Evolutionary conservation across 768 basidiomycete species (phyloP).

Genomic region (Mrakia gelida): DNA sequence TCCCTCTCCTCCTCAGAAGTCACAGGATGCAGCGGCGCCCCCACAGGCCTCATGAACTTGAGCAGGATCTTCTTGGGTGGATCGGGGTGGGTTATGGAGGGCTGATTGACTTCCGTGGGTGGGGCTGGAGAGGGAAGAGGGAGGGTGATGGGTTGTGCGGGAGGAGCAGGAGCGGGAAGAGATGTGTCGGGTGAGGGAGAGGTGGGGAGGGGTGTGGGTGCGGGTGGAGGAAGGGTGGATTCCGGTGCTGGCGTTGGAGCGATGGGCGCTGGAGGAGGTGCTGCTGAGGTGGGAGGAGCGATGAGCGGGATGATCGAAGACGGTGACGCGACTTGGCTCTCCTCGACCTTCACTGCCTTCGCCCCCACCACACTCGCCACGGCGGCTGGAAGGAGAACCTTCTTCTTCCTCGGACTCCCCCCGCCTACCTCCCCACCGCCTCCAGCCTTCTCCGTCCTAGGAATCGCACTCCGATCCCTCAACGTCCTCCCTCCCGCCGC

Average conservation of each 20-base stretch:
- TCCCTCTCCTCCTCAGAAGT: too few relatives aligned
- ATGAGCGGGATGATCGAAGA: too few relatives aligned
- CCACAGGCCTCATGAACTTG: conserved; percentile 14
- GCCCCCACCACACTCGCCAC: neutral
- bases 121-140: neutral
- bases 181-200: neutral
- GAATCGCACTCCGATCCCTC: conserved; percentile 14
- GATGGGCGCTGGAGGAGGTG: neutral
- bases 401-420: conserved; percentile 10
- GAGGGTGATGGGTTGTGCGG: neutral
- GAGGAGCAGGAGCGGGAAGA: neutral
- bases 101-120: neutral
- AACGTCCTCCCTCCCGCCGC: conserved; percentile 6
- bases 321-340: neutral
- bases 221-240: neutral
- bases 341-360: neutral
- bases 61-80: conserved; percentile 17
- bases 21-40: neutral
- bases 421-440: neutral
- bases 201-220: neutral
- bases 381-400: neutral
- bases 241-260: too few relatives aligned
- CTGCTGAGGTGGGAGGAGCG: neutral
- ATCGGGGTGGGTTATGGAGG: neutral
- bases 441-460: conserved; percentile 14